Base-by-base conservation (phyloP, 148 eudicot genomes). In the Rhododendron simsii region DNA sequence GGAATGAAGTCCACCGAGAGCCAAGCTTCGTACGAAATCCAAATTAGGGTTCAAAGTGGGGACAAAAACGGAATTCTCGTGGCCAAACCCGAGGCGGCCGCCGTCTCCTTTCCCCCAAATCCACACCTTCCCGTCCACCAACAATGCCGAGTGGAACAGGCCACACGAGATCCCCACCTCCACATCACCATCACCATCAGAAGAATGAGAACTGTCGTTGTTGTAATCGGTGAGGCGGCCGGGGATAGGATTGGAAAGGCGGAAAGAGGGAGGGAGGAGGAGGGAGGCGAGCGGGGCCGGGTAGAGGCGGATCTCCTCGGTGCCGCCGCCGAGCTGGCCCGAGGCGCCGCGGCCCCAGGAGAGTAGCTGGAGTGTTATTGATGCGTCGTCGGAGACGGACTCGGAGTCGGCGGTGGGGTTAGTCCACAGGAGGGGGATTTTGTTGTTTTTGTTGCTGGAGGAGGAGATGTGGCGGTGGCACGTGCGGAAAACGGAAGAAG, bases 51-150 rank as follows among this genome's bases (percentile, higher is more conserved):
- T 97, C 86, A 90, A 41, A 0, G 85, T 88, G 1, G 99, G 99
- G 7, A 87, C 91, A 75, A 91, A 93, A 12, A 85, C 80, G 0
- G 94, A 20, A 45, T 94, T 59, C 89, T 97, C 99, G 39, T 95
- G 91, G 28, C 93, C 98, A 26, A 94, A 81, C 78, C 99, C 99
- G 28, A 97, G 87, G 23, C 99, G 85, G 4, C 99, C 99, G 4
- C 98, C 99, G 65, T 97, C 99, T 9, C 99, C 99, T 87, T 97
- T 97, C 1, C 99, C 99, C 98, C 98, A 97, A 88, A 97, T 87
- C 98, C 98, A 97, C 2, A 93, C 33, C 86, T 85, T 84, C 37
- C 98, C 96, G 83, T 93, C 92, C 47, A 94, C 91, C 83, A 93
- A 9, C 83, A 90, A 85, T 18, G 94, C 91, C 39, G 98, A 96